Evolutionary conservation across 257 asterid species (phyloP).

Genomic region (Fraxinus excelsior): DNA sequence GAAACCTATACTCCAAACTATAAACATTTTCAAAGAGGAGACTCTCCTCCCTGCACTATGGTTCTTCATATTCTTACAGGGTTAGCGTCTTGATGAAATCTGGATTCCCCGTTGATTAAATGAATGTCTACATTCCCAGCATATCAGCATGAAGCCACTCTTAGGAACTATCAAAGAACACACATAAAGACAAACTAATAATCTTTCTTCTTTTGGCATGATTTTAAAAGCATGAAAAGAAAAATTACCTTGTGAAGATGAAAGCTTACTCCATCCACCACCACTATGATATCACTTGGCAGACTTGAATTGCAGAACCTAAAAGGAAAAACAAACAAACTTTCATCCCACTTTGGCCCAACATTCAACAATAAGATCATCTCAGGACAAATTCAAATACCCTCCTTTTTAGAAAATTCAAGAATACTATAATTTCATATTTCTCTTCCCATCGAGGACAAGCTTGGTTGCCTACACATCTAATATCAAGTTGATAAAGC

Average conservation of each 20-base stretch:
- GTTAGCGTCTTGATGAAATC: conserved; percentile 1
- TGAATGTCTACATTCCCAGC: conserved; percentile 2
- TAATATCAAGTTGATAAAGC: conserved; percentile 17
- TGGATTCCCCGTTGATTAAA: conserved; percentile 3
- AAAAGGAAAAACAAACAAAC: conserved; percentile 27
- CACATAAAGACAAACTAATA: neutral
- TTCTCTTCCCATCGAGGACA: conserved; percentile 6
- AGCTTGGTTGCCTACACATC: neutral
- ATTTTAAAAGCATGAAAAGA: conserved; percentile 8
- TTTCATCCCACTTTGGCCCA: conserved; percentile 7
- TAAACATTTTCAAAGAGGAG: conserved; percentile 16
- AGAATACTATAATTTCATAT: neutral
- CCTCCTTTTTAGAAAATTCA: neutral
- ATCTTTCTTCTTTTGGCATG: neutral
- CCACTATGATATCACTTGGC: conserved; percentile 75
- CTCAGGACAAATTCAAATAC: conserved; percentile 6
- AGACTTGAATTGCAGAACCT: conserved; percentile 80
- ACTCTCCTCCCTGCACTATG: conserved; percentile 4
- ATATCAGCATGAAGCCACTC: conserved; percentile 19
- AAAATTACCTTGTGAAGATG: conserved; percentile 88
- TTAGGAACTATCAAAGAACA: neutral
- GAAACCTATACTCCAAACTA: neutral
- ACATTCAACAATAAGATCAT: conserved; percentile 16
- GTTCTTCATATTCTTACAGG: neutral
- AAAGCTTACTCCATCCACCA: conserved; percentile 65